Base-by-base conservation (phyloP, 306 rosid species). In the Canavalia ensiformis region DNA sequence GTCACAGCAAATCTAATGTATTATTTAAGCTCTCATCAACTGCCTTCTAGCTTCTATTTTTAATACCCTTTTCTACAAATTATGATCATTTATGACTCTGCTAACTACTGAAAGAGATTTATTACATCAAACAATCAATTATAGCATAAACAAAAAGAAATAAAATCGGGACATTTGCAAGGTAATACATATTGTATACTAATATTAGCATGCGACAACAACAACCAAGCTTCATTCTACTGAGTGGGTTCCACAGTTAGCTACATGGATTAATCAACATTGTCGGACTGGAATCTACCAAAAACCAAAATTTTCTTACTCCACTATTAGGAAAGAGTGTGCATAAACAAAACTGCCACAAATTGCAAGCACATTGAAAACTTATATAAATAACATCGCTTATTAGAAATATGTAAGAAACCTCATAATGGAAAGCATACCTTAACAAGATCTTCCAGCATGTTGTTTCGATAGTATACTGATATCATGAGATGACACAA, bases 401-500 rank as follows among this genome's bases (percentile, higher is more conserved):
- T 46, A 63, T 30, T 3, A 65, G 33, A 68, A 82, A 72, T 12
- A 86, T 2, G 45, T 7, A 12, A 65, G 13, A 73, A 65, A 64
- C 28, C 29, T 72, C 49, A 70, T 34, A 80, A 64, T 2, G 5
- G 35, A 65, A 83, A 79, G 57, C 84, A 39, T 83, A 95, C 99
- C 91, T 63, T 83, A 18, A 88, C 82, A 62, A 95, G 91, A 57
- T 87, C 88, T 54, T 91, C 88, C 45, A 87, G 87, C 95, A 85
- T 88, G 79, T 93, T 87, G 87, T 91, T 93, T 57, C 97, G 89
- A 49, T 91, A 84, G 81, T 95, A 95, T 72, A 91, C 89, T 66
- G 93, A 75, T 51, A 95, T 91, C 94, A 95, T 91, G 75, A 85
- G 86, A 87, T 84, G 92, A 86, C 99, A 95, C 59, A 95, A 46